Evolutionary conservation across 306 rosid species (phyloP), one percentile per base, ranked within the genome.

Genomic region (Boehmeria nivea): DNA sequence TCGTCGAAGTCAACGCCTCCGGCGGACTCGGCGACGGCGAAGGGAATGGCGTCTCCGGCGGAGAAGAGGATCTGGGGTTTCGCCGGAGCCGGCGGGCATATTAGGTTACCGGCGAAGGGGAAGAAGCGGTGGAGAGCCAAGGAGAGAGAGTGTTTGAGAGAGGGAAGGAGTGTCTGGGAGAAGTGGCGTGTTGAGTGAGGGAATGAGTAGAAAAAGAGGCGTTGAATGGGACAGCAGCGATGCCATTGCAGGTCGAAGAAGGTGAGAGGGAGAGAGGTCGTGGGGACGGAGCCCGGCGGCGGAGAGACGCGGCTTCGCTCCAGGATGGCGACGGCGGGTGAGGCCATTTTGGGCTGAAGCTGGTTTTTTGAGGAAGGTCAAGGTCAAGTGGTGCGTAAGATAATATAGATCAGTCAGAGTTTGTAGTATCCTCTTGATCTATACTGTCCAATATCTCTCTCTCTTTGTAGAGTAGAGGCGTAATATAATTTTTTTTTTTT

Each of bases 51-150:
- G 38, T 43, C 34, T 12, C 33, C 60, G 1, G 12, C 10, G 4
- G 54, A 0, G 71, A 44, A 78, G 47, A 51, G 66, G 43, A 69
- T 38, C 31, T 65, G 38, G 25, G 83, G 76, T 13, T 18, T 56
- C 18, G 33, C 8, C 6, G 83, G 71, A 0, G 54, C 67, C 17
- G 76, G 68, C 7, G 76, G 74, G 43, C 56, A 37, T 7, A 70
- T 21, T 39, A 69, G 61, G 21, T 61, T 40, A 0, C 33, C 63
- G 3, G 64, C 66, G n/a, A 56, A 37, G 2, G 79, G 83, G 8
- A 60, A 78, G 12, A 72, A 77, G 67, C 40, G 70, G 6, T 25
- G 67, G 64, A 72, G 76, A 42, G 73, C 23, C 20, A 72, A 67
- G 28, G 74, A 65, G 54, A 77, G 79, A 10, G 79, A 57, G 57